phyloP scores from a whole-genome alignment of 2,329 filamentous ascomycete genomes.

The Ascochyta clinopodiicola region DNA sequence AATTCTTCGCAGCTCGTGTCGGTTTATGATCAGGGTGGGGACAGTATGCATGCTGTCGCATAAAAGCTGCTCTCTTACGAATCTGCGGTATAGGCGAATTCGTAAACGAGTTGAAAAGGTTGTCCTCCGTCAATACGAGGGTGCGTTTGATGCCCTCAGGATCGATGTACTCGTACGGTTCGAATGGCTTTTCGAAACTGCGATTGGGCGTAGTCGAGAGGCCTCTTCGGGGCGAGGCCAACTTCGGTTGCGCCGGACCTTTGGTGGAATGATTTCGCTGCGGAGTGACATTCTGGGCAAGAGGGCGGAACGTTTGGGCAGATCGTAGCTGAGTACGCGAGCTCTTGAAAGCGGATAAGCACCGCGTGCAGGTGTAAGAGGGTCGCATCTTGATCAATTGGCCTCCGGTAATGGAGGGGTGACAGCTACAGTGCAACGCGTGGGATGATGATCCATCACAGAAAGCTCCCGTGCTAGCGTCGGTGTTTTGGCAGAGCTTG shows the following conservation, averaged over 20 bases:
- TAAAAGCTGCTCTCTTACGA: conserved; percentile 84
- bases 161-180: conserved; percentile 46
- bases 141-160: conserved; percentile 43
- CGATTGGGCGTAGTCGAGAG: conserved; percentile 42
- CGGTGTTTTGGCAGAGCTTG: neutral
- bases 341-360: conserved; percentile 44
- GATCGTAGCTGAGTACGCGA: conserved; percentile 37
- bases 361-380: conserved; percentile 51
- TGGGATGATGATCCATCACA: conserved; percentile 12
- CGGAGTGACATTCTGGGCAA: conserved; percentile 31
- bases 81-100: conserved; percentile 89
- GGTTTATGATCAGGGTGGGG: conserved; percentile 87
- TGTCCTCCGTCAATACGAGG: conserved; percentile 68
- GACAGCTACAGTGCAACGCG: conserved; percentile 5
- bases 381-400: conserved; percentile 43
- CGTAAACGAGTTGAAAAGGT: conserved; percentile 93
- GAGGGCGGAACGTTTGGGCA: conserved; percentile 28
- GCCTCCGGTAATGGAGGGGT: conserved; percentile 9
- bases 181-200: conserved; percentile 38
- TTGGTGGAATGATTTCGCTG: conserved; percentile 46
- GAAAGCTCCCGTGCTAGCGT: conserved; percentile 18
- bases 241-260: conserved; percentile 31
- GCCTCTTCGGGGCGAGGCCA: conserved; percentile 33
- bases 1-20: conserved; percentile 71
- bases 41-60: conserved; percentile 91